Evolutionary conservation across 495 filamentous ascomycete species (phyloP).

Genomic region (Immersiella caudata): DNA sequence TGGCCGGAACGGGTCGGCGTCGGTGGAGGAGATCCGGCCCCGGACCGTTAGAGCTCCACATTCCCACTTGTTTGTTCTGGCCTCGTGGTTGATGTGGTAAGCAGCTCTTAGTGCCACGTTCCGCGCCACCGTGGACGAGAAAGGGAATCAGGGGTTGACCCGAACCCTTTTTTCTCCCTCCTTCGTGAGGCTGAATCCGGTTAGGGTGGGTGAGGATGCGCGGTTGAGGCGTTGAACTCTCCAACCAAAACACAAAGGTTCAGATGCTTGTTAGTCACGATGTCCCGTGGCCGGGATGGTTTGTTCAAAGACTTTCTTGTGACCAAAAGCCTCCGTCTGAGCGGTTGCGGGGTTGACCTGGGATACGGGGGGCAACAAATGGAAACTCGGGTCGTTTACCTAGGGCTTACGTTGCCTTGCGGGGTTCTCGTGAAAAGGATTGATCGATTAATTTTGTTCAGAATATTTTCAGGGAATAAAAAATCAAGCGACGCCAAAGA

Average conservation of each 20-base stretch:
- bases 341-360: background rate
- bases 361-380: background rate
- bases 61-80: background rate
- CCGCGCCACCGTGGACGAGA: too few relatives aligned
- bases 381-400: background rate
- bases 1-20: background rate
- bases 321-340: background rate
- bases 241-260: background rate
- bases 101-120: background rate
- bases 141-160: background rate
- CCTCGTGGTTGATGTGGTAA: background rate
- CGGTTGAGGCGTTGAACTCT: background rate
- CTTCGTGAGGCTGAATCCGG: background rate
- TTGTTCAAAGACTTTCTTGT: background rate
- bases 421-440: background rate
- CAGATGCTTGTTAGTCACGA: background rate
- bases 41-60: background rate
- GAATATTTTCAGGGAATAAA: background rate
- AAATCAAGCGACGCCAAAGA: background rate
- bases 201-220: background rate
- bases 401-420: background rate
- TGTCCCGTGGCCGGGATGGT: too few relatives aligned
- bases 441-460: background rate
- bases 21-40: background rate
- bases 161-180: background rate